Evolutionary conservation across 2,329 filamentous ascomycete genomes (phyloP), one percentile per base, ranked within the genome.

Genomic region (Clathrospora elynae): DNA sequence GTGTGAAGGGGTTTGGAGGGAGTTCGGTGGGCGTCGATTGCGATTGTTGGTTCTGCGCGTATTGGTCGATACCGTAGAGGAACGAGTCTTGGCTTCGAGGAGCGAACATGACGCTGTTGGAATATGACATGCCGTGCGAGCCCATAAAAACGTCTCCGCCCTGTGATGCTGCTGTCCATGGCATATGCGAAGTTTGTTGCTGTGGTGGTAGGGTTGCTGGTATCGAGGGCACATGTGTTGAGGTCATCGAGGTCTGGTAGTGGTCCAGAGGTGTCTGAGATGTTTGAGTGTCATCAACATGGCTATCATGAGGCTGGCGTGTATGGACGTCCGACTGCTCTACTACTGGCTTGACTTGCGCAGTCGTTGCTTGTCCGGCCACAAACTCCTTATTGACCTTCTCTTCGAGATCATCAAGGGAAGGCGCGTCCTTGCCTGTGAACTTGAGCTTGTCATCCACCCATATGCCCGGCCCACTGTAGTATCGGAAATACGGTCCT

Each of bases 391-490:
- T 68, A 52, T 68, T 68, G 33, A 67, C 46, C 38, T 65, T 67
- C 52, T 73, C 60, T 34, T 67, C 57, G 55, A 67, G 52, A 49
- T 68, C 55, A 60, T 71, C 65, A 6, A 68, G 41, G 12, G 57
- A 64, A 5, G 66, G 64, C 6, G 64, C 63, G 42, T 67, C 62
- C 46, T 71, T 71, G 20, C 88, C 88, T 25, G 90, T 79, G 49
- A 82, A 80, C 62, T 82, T 85, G 62, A 91, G 75, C 64, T 85
- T 87, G 16, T 86, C 87, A 59, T 89, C 85, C 41, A 86, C 79
- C 80, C 89, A 92, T 58, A 88, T 83, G 22, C 88, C 88, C 51
- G 89, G 81, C n/a, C 92, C 93, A 68, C 91, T 97, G 86, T 91
- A 96, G 69, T 88, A 92, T 2, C 88, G 89, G 28, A 96, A 85